Base-by-base conservation (phyloP, 2,329 filamentous ascomycete genomes). In the Capronia americana region DNA sequence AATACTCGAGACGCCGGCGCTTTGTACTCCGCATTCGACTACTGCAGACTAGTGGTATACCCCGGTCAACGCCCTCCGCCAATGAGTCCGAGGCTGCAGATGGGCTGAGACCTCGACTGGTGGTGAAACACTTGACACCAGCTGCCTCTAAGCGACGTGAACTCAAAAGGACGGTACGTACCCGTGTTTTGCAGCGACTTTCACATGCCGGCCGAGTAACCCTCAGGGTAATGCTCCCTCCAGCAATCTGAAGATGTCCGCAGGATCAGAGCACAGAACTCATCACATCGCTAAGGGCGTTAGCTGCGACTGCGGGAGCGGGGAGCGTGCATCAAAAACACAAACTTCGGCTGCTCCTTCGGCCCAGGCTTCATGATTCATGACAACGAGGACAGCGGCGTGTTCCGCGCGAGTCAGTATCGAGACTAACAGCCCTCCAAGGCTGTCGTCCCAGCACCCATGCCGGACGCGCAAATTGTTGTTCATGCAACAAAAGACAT, bases 41-140 rank as follows among this genome's bases (percentile, higher is more conserved):
- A 60, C 57, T 51, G 28, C 57, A n/a, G 57, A 53, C 57, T 51
- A 60, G 57, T 60, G 57, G 57, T 48, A 59, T 32, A 59, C n/a
- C 26, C 41, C 46, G 10, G 41, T 58, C 56, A 14, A 28, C 48
- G 23, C 23, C 23, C 48, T 28, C 58, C 41, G 12, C 58, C 46
- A 60, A 51, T 53, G 28, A 44, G 28, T 51, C 17, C 11, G 14
- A 30, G 14, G 28, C 8, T 55, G 46, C 58, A 53, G 23, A 61
- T 53, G 28, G 46, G 20, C 58, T 53, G 46, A 53, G 46, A 61
- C 46, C 46, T 26, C 20, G 44, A 44, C 20, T 14, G n/a, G 46
- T 38, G 48, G 58, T 61, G 58, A 61, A 41, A 61, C 58, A 38
- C n/a, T 61, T 28, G 28, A 54, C 44, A 32, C 57, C 20, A 17